Evolutionary conservation across 352 stramenopile genomes (phyloP), one percentile per base, ranked within the genome.

Genomic region (Lagenidium giganteum): DNA sequence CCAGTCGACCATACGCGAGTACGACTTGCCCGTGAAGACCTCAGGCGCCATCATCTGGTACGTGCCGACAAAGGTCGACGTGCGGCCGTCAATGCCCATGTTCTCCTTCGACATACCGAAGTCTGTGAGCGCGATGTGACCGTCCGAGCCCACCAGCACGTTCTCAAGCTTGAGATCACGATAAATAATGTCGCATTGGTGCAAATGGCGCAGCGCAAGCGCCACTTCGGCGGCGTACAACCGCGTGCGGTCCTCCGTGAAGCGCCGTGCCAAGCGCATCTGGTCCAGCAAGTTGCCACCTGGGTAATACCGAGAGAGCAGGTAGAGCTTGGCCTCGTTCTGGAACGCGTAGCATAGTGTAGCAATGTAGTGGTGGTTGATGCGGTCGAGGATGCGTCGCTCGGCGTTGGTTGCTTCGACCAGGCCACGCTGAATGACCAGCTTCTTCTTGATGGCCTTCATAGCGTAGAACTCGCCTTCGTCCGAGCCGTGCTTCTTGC

Each of bases 61-160:
- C 43, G 88, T 97, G 21, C 90, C 90, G 18, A 95, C 90, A 49
- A 97, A 95, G 11, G 89, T 96, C 5, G 64, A 78, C 32, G 87
- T 95, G 28, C 85, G 70, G 14, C 72, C 65, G 30, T 69, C 49
- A 21, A 72, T 68, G n/a, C 63, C 85, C 62, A 99, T 98, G 39
- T 97, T 96, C 54, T 99, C 96, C 63, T 99, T 99, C 8, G 87
- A 97, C 60, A 98, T 91, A n/a, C 96, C 97, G 69, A 99, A 99
- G 68, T 99, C 96, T 33, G 96, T 99, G 17, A 99, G 69, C 28
- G 95, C 87, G 31, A 99, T 83, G 57, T 99, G 94, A 30, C 97
- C 97, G 37, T 95, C 67, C 12, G 82, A 87, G 51, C 97, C 95
- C 30, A 99, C 82, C 12, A 99, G 64, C 28, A 99, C 93, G 60